Evolutionary conservation across 345 rosid species (phyloP), one percentile per base, ranked within the genome.

Genomic region (Acer campestre): DNA sequence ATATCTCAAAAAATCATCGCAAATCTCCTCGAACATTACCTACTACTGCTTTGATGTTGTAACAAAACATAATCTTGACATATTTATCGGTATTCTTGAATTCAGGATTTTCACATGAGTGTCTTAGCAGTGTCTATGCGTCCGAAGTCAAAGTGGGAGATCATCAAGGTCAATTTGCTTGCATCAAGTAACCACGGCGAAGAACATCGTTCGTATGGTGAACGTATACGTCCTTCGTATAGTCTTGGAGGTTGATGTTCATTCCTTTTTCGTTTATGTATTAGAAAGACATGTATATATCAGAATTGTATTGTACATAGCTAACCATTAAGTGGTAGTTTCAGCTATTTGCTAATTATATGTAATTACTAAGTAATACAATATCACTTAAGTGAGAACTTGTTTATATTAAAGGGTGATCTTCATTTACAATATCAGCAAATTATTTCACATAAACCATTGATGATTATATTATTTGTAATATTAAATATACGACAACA

Each of bases 41-140:
- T 29, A 2, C 31, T 29, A 2, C 31, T 29, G 31, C 31, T 29
- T 35, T 35, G 38, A 35, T 35, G 6, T 35, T 35, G 38, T 35
- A 35, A 35, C 38, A 4, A 4, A 35, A 35, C 38, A 35, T 35
- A 35, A 35, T 4, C 0, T 35, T 35, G 42, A 42, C 53, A 25
- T 4, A 18, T 38, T 6, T 27, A 12, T 44, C 11, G 75, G 48
- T 64, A 69, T 76, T 67, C 63, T 31, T 64, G 42, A 67, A 75
- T 73, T 53, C 86, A 89, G 90, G 79, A 79, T 73, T 89, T 89
- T 79, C 86, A 89, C 84, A 69, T 89, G 84, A 84, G 90, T 18
- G 79, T 86, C 59, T 77, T 89, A 62, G 79, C 84, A 1, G 76
- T 85, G 68, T 79, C 79, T 0, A 75, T 6, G 42, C 85, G 80